These are phyloP conservation scores for Lichtheimia hyalospora DNA, from an alignment of 371 early-diverging fungal genomes.

Conservation along the genomic window DNA sequence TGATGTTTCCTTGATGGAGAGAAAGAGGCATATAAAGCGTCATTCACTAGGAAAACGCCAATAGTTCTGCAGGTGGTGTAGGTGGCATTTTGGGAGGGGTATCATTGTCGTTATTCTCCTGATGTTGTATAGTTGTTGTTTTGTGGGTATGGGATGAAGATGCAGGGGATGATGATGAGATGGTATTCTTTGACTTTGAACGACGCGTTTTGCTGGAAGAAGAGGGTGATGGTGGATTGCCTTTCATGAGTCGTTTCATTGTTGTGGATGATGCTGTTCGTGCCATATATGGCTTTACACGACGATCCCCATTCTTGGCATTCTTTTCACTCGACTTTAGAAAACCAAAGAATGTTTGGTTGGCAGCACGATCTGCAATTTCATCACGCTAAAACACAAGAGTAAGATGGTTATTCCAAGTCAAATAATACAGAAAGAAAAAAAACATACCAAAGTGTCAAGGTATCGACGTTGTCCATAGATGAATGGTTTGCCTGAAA, in stretches of 20 bases:
- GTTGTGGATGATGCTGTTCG: slow-evolving; percentile 7
- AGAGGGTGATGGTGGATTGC: not conserved
- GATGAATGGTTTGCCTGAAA: slow-evolving; percentile 56
- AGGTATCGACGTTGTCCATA: slow-evolving; percentile 51
- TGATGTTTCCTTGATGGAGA: too few species aligned
- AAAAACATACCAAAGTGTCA: slow-evolving; percentile 39
- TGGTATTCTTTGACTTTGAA: not conserved
- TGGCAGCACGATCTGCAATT: slow-evolving; percentile 65
- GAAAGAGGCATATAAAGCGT: too few species aligned
- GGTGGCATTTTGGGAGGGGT: slow-evolving; percentile 19
- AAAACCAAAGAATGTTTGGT: slow-evolving; percentile 72
- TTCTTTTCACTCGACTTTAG: slow-evolving; percentile 25
- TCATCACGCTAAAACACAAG: slow-evolving; percentile 47
- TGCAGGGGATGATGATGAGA: slow-evolving; percentile 5
- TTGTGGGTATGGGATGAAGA: not conserved
- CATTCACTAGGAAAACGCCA: too few species aligned
- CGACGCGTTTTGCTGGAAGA: slow-evolving; percentile 2
- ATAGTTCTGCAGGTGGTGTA: slow-evolving; percentile 17
- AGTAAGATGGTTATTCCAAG: not conserved
- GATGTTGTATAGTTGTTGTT: not conserved
- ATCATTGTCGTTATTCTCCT: not conserved
- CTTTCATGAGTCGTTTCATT: slow-evolving; percentile 3
- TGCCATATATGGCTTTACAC: slow-evolving; percentile 1
- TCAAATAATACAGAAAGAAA: not conserved
- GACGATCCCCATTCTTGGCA: slow-evolving; percentile 19